A percentile compares a stretch with the other conserved stretches of the same genome.
phyloP scores from a whole-genome alignment of 805 yeast genomes.

The Candida krabiensis region DNA sequence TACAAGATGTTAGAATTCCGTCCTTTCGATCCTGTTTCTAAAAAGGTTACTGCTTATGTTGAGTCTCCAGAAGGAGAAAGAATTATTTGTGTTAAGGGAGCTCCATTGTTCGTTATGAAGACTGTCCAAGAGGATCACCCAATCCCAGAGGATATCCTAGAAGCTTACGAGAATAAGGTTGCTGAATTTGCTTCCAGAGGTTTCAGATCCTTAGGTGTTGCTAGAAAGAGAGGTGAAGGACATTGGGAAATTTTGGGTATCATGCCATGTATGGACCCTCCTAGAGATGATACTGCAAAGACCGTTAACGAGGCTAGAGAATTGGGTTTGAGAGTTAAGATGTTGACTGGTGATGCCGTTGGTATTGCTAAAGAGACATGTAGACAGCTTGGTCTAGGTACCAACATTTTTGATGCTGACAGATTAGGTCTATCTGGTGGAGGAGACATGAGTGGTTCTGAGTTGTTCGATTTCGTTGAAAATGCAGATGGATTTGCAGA shows the following conservation, averaged over 20 bases:
- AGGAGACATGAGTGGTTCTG: slow-evolving; percentile 96
- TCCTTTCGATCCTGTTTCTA: slow-evolving; percentile 97
- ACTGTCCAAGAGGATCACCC: slow-evolving; percentile 98
- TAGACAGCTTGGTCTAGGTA: slow-evolving; percentile 95
- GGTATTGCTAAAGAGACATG: slow-evolving; percentile 99
- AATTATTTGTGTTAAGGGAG: slow-evolving; percentile 96
- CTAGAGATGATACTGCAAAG: slow-evolving; percentile 96
- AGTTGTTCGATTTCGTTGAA: slow-evolving; percentile 95
- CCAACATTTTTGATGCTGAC: slow-evolving; percentile 95
- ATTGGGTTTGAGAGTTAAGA: slow-evolving; percentile 93
- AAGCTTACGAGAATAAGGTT: slow-evolving; percentile 94
- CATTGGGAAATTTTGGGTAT: slow-evolving; percentile 98
- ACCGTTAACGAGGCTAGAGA: slow-evolving; percentile 89
- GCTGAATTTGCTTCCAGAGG: slow-evolving; percentile 98
- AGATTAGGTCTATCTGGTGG: slow-evolving; percentile 92
- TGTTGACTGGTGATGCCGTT: slow-evolving; percentile 99
- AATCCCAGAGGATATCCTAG: slow-evolving; percentile 89
- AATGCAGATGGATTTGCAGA: slow-evolving; percentile 98
- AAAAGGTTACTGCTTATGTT: slow-evolving; percentile 92
- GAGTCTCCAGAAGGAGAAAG: slow-evolving; percentile 96
- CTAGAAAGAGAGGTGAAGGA: slow-evolving; percentile 97
- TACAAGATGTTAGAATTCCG: slow-evolving; percentile 95
- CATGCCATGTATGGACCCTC: slow-evolving; percentile 99
- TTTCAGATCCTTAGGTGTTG: slow-evolving; percentile 98
- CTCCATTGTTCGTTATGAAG: slow-evolving; percentile 94